Base-by-base conservation (phyloP, 2,329 filamentous ascomycete genomes). In the Ophiostoma pallidulum region DNA sequence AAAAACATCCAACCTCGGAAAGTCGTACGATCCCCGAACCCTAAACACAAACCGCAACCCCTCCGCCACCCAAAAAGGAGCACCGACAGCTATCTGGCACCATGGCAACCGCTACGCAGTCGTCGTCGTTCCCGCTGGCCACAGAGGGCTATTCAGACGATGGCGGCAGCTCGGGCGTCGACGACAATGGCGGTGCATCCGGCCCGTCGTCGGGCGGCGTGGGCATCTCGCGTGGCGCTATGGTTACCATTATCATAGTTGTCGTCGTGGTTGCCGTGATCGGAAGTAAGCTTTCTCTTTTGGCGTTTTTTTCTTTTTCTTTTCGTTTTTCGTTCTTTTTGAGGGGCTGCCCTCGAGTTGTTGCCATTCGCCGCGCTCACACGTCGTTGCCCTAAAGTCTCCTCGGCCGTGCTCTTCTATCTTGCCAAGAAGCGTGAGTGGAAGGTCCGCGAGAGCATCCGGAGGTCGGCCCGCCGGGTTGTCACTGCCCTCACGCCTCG, bases 381-480 rank as follows among this genome's bases (percentile, higher is more conserved):
- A 14, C 28, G 16, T n/a, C n/a, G n/a, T 14, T 43, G 12, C 8
- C 7, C 18, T 24, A 84, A n/a, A n/a, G 84, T 82, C 53, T 72
- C 71, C 19, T 82, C 75, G 29, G 77, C 80, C 3, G 67, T 78
- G 3, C 76, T 92, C 24, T 94, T 85, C 68, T 87, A 82, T 63
- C 62, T 91, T 32, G 84, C 87, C 47, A 92, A 92, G 72, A 89
- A 87, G 68, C 78, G 82, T 40, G 85, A 90, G 64, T 92, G 87
- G 87, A 84, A 81, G 55, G 71, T 92, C 55, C 78, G 81, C 50
- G 78, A 86, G 60, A 84, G 74, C 26, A 71, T 94, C 49, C 76
- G 82, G 47, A 78, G 77, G 54, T 89, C 85, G 2, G 78, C 79
- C 28, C 73, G 71, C 52, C 78, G 71, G 58, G 77, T 83, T 24